Conservation (phyloP, 352 stramenopile genomes). For the Saprolegnia parasitica region DNA sequence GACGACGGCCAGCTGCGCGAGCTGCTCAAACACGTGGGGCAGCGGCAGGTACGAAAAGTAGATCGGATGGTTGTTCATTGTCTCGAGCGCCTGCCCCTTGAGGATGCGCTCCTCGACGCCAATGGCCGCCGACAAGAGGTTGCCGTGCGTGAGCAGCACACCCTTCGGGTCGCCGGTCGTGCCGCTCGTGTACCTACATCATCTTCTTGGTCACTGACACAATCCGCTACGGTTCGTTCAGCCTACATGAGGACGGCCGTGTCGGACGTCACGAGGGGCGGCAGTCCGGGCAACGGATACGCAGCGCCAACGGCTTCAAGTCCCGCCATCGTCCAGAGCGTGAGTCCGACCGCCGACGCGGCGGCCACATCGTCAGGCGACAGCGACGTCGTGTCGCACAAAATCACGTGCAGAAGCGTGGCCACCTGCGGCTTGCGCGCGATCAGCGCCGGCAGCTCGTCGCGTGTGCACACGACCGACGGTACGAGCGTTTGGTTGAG, state of each 20-base stretch:
- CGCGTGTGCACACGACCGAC: conserved; percentile 56
- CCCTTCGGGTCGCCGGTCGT: conserved; percentile 96
- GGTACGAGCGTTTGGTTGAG: conserved; percentile 66
- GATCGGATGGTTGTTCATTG: conserved; percentile 36
- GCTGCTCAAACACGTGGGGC: conserved; percentile 95
- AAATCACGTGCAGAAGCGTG: conserved; percentile 40
- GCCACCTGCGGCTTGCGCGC: conserved; percentile 44
- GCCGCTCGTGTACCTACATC: conserved; percentile 87
- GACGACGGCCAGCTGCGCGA: conserved; percentile 83
- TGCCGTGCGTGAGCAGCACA: conserved; percentile 89
- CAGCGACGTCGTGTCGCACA: background rate
- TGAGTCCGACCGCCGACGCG: background rate
- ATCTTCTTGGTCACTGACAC: conserved; percentile 65
- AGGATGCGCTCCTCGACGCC: conserved; percentile 36
- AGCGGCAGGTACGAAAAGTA: conserved; percentile 96
- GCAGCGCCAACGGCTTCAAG: conserved; percentile 9
- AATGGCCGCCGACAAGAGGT: conserved; percentile 39
- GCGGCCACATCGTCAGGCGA: background rate
- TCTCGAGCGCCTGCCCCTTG: conserved; percentile 60
- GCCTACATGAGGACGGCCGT: conserved; percentile 27
- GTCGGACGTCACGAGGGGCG: background rate
- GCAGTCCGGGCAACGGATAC: conserved; percentile 7
- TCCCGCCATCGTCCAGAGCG: background rate
- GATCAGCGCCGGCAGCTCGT: conserved; percentile 51
- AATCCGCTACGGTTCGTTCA: background rate